Conservation (phyloP, 2,329 filamentous ascomycete species). For the Phaeosphaeriaceae sp. region DNA sequence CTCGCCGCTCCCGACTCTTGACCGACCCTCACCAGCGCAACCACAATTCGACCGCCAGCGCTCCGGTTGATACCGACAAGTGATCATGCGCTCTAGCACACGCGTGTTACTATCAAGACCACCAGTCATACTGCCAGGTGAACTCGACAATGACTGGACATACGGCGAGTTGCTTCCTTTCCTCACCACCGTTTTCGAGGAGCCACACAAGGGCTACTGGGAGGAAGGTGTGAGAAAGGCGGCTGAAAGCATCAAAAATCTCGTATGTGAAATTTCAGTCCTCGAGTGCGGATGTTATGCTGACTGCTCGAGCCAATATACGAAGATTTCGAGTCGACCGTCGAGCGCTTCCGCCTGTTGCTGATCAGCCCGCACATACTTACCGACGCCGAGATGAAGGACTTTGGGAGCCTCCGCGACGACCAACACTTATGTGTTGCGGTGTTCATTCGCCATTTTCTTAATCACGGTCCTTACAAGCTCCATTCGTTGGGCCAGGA, state of each 20-base stretch:
- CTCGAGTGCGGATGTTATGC: background rate
- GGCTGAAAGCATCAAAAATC: background rate
- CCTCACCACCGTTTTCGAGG: background rate
- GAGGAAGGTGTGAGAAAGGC: background rate
- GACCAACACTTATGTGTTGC: conserved; percentile 1
- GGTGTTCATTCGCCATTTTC: conserved; percentile 14
- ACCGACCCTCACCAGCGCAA: background rate
- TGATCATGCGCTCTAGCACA: background rate
- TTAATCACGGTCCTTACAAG: conserved; percentile 6
- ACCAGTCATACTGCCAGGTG: background rate
- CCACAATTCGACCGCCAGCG: background rate
- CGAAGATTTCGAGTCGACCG: conserved; percentile 13
- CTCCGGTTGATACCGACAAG: background rate
- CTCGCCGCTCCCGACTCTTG: too few species aligned
- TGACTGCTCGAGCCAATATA: conserved; percentile 7
- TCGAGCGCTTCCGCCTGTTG: conserved; percentile 13
- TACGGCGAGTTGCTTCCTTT: conserved; percentile 11
- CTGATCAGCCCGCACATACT: conserved; percentile 8
- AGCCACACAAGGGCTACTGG: conserved; percentile 1
- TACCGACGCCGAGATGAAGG: background rate
- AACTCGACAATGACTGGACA: conserved; percentile 4
- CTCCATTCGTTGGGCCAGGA: conserved; percentile 9
- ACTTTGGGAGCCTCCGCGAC: background rate
- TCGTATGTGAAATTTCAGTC: conserved; percentile 7
- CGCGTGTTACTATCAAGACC: background rate